Base-by-base conservation (phyloP, 306 rosid genomes). In the Adenanthera pavonina region DNA sequence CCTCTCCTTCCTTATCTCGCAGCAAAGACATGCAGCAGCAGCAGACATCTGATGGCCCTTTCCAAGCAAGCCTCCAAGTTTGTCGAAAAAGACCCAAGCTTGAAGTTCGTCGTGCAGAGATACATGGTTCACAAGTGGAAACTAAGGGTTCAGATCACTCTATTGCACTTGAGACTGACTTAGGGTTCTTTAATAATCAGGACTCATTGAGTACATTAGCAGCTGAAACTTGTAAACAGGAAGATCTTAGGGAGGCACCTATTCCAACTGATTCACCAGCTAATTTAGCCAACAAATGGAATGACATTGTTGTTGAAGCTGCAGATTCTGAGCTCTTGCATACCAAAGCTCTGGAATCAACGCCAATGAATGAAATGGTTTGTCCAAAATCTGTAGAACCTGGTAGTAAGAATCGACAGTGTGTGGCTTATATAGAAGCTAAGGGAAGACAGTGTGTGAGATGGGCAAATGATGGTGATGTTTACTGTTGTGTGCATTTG, bases 391-490 rank as follows among this genome's bases (percentile, higher is more conserved):
- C 83, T 49, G 77, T 81, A 74, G 93, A 87, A 48, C 80, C 84
- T 68, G 97, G 90, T 69, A 88, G 85, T 76, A 95, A 89, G 89
- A 96, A 83, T 85, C 92, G 92, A 51, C 99, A 92, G 56, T 96
- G 99, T 66, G 87, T 81, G 75, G 98, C 99, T 76, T 93, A 78
- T 78, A 96, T 93, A 83, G 99, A 96, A 87, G 78, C 98, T 53
- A 96, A 96, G 88, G 98, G 99, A 80, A 91, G 99, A 86, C 99
- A 92, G 80, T 96, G 99, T 81, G 99, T 96, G 81, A 90, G 99
- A 85, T 96, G 98, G 99, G 99, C 99, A 52, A 96, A 93, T 79
- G 99, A 96, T 66, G 98, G 98, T 77, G 99, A 96, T 86, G 98
- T 96, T 71, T 96, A 93, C 82, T 96, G 99, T 78, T 96, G 99